Base-by-base conservation (phyloP, 495 filamentous ascomycete genomes). In the Neurospora cerealis region DNA sequence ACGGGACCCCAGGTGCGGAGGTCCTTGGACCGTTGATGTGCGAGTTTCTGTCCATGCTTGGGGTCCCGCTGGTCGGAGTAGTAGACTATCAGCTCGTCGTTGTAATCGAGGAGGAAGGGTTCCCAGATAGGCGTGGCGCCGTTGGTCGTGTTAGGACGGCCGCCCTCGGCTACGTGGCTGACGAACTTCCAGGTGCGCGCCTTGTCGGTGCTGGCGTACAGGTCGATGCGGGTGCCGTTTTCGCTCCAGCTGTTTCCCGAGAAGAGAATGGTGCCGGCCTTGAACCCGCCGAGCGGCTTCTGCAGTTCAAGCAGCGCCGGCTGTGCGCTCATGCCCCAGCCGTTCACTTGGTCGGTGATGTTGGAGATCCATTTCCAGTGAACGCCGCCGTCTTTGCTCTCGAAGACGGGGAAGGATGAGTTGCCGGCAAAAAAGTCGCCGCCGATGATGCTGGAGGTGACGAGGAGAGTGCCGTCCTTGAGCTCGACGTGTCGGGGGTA, bases 41-140 rank as follows among this genome's bases (percentile, higher is more conserved):
- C 85, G 36, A 93, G 80, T 74, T 92, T 92, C 79, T 93, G 91
- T 34, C 90, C 90, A 75, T 93, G 82, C 1, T 81, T 83, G 21
- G 85, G 80, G 77, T 92, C 90, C 44, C 91, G 84, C 76, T 92
- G 90, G 77, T 93, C 91, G 5, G 90, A 88, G 80, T 92, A 93
- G 80, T 89, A 93, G 80, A 82, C 82, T 32, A 92, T 84, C 28
- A 93, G 79, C 72, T 88, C 83, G 69, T 86, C 81, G 36, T 91
- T 82, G 76, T 88, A 79, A 19, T 24, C 77, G 82, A 92, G 75
- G 24, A 93, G 78, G 77, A 89, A 91, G 0, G 91, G 91, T 79
- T 93, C 91, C 91, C 91, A 93, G 7, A 93, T 86, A 3, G 91
- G 89, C 0, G 89, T 90, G 44, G 86, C 71, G 5, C 89, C 91